phyloP scores from a whole-genome alignment of 2,329 filamentous ascomycete genomes.

The Exserohilum turcica region DNA sequence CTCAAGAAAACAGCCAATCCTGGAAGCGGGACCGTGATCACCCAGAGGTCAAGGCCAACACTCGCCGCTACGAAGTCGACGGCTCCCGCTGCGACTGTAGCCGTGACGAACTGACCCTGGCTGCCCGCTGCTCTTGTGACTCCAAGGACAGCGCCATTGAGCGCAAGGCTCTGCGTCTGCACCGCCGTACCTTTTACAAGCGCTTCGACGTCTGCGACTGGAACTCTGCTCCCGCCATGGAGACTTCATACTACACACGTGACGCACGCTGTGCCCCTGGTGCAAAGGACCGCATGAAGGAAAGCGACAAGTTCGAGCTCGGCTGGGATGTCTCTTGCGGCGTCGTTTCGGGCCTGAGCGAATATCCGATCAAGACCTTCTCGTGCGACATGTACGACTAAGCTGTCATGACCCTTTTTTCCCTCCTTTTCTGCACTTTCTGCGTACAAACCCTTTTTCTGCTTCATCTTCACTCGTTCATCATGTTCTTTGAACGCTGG shows the following conservation, averaged over 20 bases:
- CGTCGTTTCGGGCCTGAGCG: constrained; percentile 52
- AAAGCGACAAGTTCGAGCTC: constrained; percentile 46
- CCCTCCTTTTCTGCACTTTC: too few species aligned
- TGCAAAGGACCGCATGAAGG: constrained; percentile 28
- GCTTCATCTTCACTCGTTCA: constrained; percentile 17
- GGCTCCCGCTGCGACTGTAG: constrained; percentile 41
- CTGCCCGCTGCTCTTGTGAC: constrained; percentile 33
- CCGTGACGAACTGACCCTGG: constrained; percentile 22
- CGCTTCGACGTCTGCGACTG: constrained; percentile 44
- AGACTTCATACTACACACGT: constrained; percentile 48
- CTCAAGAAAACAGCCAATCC: constrained; percentile 4
- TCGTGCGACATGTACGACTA: constrained; percentile 35
- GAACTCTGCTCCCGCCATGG: constrained; percentile 49
- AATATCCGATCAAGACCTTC: constrained; percentile 51
- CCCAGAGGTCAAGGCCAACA: constrained; percentile 15
- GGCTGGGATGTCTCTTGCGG: constrained; percentile 46
- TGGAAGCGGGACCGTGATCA: constrained; percentile 9
- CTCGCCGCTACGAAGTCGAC: constrained; percentile 33
- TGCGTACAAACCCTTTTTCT: background rate
- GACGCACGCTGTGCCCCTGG: constrained; percentile 47
- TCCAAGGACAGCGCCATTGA: constrained; percentile 30
- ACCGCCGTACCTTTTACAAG: constrained; percentile 38
- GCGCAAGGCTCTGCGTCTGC: constrained; percentile 41
- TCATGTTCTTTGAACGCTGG: constrained; percentile 15
- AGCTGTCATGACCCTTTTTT: background rate